A percentile compares a stretch with the other conserved stretches of the same genome.
phyloP scores from a whole-genome alignment of 2,329 filamentous ascomycete genomes.

The Geoglossum cookeanum region DNA sequence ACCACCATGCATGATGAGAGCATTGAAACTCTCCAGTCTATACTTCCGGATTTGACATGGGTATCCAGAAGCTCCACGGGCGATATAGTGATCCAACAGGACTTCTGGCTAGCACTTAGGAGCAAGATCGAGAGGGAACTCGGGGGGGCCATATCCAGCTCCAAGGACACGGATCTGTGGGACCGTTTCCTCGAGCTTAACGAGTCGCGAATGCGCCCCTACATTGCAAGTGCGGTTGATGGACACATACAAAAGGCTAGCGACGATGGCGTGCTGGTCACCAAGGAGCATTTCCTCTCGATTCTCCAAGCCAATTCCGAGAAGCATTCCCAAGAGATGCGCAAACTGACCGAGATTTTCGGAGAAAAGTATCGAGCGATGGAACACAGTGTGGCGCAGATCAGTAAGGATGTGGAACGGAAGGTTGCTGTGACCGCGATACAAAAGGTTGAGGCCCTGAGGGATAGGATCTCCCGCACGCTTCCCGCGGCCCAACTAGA shows the following conservation, averaged over 20 bases:
- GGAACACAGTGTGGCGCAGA: not conserved
- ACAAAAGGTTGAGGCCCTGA: conserved; percentile 19
- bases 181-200: not conserved
- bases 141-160: not conserved
- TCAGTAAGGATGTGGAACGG: not conserved
- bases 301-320: not conserved
- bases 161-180: not conserved
- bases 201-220: not conserved
- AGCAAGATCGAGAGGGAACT: not conserved
- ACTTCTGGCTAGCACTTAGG: conserved; percentile 5
- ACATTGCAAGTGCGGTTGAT: not conserved
- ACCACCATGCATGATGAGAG: not conserved
- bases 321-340: not conserved
- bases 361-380: not conserved
- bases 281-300: not conserved
- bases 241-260: not conserved
- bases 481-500: conserved; percentile 29
- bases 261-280: not conserved
- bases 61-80: not conserved
- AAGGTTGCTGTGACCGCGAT: conserved; percentile 21
- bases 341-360: not conserved
- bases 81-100: conserved; percentile 1
- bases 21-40: not conserved
- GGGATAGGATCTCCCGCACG: conserved; percentile 23
- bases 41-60: not conserved